A percentile compares a stretch with the other conserved stretches of the same genome.
Conservation (phyloP, 768 basidiomycete species). For the Phanerochaete carnosa region DNA sequence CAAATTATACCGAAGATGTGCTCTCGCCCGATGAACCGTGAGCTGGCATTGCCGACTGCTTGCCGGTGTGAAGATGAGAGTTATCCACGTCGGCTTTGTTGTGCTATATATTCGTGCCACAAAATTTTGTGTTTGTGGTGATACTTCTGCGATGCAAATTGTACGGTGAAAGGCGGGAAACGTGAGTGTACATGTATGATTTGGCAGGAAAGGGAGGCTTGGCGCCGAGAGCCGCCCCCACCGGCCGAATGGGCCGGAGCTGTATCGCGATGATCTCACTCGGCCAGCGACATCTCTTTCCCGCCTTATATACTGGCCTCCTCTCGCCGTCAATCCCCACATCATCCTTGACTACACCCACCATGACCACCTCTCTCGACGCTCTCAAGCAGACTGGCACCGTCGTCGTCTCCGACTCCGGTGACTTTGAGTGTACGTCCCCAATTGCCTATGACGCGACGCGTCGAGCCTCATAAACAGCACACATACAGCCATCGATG, state of each 20-base stretch:
- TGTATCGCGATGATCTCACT: conserved; percentile 7
- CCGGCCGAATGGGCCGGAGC: conserved; percentile 1
- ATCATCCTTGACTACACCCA: conserved; percentile 12
- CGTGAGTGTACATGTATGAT: background rate
- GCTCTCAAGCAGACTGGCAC: conserved; percentile 89
- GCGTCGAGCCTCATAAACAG: conserved; percentile 20
- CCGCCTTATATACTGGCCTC: conserved; percentile 13
- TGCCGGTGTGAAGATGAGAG: background rate
- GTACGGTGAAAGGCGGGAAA: background rate
- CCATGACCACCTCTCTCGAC: conserved; percentile 79
- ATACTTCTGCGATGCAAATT: background rate
- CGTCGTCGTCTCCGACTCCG: conserved; percentile 95
- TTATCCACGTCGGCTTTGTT: background rate
- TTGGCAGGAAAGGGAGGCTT: background rate
- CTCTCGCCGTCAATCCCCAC: conserved; percentile 1
- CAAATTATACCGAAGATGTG: background rate
- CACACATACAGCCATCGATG: conserved; percentile 81
- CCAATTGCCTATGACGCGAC: conserved; percentile 11
- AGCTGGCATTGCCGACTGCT: background rate
- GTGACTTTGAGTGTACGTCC: conserved; percentile 80
- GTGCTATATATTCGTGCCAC: background rate
- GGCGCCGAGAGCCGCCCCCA: background rate
- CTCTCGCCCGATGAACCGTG: background rate
- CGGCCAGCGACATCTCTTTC: conserved; percentile 5
- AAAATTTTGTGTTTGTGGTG: background rate